These are phyloP conservation scores for Tagetes patula DNA, from an alignment of 129 eudicot genomes.

Conservation along the genomic window DNA sequence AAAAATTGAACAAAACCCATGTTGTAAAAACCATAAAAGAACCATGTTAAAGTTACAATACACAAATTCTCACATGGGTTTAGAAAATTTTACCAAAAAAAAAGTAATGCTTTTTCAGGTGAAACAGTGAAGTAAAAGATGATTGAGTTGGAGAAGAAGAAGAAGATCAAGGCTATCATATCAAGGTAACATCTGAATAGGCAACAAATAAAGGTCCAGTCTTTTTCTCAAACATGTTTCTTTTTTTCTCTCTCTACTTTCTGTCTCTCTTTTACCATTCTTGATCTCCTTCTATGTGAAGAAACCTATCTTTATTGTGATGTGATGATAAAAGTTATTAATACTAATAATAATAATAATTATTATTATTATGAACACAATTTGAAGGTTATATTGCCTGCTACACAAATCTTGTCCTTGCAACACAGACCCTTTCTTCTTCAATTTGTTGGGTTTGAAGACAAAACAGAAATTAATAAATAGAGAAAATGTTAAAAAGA, in stretches of 20 bases:
- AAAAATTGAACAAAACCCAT: background rate
- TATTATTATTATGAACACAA: slow-evolving; percentile 26
- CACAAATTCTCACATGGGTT: slow-evolving; percentile 6
- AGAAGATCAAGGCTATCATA: slow-evolving; percentile 58
- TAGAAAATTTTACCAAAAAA: background rate
- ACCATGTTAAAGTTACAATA: background rate
- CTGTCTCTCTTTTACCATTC: slow-evolving; percentile 38
- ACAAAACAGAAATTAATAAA: slow-evolving; percentile 33
- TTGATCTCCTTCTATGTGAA: slow-evolving; percentile 14
- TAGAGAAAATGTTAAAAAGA: background rate
- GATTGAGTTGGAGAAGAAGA: slow-evolving; percentile 15
- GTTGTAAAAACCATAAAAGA: background rate
- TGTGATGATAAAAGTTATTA: background rate
- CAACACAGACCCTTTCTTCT: slow-evolving; percentile 39
- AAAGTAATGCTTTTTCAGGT: background rate
- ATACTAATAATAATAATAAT: background rate
- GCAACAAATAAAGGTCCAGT: slow-evolving; percentile 47
- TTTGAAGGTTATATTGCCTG: slow-evolving; percentile 41
- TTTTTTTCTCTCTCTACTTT: slow-evolving; percentile 38
- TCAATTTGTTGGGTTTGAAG: slow-evolving; percentile 71
- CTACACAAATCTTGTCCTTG: slow-evolving; percentile 73
- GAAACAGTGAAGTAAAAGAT: background rate
- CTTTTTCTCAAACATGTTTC: slow-evolving; percentile 46
- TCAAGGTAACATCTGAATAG: slow-evolving; percentile 52
- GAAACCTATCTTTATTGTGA: background rate